Evolutionary conservation across 805 yeast genomes (phyloP).

Genomic region (Sugiyamaella marilandica): DNA sequence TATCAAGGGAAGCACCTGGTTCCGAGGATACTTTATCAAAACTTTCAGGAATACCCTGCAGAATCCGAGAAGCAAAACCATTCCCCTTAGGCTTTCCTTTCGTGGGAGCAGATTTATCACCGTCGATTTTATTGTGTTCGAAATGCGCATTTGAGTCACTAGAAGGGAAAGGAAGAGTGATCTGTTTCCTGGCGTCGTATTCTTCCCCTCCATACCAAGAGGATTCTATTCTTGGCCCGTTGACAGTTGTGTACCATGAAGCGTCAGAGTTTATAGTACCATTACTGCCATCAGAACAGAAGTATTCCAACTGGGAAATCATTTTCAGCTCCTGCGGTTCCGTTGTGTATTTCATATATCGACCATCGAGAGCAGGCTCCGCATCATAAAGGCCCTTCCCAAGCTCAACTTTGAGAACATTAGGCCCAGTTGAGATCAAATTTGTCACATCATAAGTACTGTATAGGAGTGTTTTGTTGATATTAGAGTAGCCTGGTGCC

Average conservation of each 20-base stretch:
- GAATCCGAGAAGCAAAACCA: too few relatives aligned
- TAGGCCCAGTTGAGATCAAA: constrained; percentile 4
- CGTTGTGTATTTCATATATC: constrained; percentile 17
- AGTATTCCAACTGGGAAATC: constrained; percentile 17
- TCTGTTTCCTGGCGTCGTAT: constrained; percentile 23
- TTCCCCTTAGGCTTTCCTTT: too few relatives aligned
- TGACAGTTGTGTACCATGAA: constrained; percentile 18
- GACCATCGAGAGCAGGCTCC: not conserved
- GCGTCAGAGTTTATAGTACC: constrained; percentile 17
- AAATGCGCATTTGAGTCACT: not conserved
- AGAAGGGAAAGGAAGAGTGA: not conserved
- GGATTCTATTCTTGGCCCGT: constrained; percentile 22
- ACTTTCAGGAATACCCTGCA: too few relatives aligned
- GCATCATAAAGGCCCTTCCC: constrained; percentile 1
- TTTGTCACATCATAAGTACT: constrained; percentile 24
- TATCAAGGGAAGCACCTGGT: too few relatives aligned
- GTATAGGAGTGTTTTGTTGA: constrained; percentile 22
- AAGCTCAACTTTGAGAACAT: constrained; percentile 3
- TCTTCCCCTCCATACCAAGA: constrained; percentile 26
- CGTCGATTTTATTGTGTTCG: too few relatives aligned
- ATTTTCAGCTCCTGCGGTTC: constrained; percentile 23
- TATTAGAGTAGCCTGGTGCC: constrained; percentile 29
- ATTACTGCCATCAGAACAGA: constrained; percentile 17
- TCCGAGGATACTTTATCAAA: too few relatives aligned
- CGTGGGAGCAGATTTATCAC: too few relatives aligned